phyloP scores from a whole-genome alignment of 1,284 basidiomycete genomes.

The Trichosporon coremiiforme region DNA sequence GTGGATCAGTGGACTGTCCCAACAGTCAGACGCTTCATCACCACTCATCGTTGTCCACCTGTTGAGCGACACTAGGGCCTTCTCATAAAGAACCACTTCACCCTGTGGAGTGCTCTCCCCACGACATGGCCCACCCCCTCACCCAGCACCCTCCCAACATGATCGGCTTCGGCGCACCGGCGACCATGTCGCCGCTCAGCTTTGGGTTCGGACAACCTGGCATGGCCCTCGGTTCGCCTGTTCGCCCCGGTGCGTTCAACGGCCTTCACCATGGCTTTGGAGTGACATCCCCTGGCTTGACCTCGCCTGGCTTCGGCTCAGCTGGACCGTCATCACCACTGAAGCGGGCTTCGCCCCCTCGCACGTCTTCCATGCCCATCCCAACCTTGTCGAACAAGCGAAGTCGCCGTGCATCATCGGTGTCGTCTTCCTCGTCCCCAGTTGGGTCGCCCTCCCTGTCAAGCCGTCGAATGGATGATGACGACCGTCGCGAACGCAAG shows the following conservation, averaged over 20 bases:
- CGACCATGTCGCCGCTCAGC: constrained; percentile 45
- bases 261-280: constrained; percentile 21
- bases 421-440: constrained; percentile 38
- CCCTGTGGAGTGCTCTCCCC: constrained; percentile 8
- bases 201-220: constrained; percentile 47
- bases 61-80: constrained; percentile 3
- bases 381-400: constrained; percentile 33
- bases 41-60: not conserved
- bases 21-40: constrained; percentile 11
- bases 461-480: constrained; percentile 32
- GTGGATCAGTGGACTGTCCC: not conserved
- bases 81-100: not conserved
- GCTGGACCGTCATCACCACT: constrained; percentile 24
- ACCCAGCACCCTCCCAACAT: constrained; percentile 51
- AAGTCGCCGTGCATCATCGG: constrained; percentile 33
- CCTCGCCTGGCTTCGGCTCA: constrained; percentile 26
- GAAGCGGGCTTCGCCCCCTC: constrained; percentile 23
- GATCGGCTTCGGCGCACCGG: constrained; percentile 46
- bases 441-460: constrained; percentile 29
- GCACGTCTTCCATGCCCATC: constrained; percentile 29
- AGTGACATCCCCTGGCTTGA: constrained; percentile 18
- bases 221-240: constrained; percentile 11
- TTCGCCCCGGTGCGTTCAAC: constrained; percentile 16
- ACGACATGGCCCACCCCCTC: constrained; percentile 50
- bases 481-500: constrained; percentile 25